Percentiles rank a stretch among this genome's conserved stretches.
phyloP scores from a whole-genome alignment of 75 land plant genomes.

The Sequoia sempervirens region DNA sequence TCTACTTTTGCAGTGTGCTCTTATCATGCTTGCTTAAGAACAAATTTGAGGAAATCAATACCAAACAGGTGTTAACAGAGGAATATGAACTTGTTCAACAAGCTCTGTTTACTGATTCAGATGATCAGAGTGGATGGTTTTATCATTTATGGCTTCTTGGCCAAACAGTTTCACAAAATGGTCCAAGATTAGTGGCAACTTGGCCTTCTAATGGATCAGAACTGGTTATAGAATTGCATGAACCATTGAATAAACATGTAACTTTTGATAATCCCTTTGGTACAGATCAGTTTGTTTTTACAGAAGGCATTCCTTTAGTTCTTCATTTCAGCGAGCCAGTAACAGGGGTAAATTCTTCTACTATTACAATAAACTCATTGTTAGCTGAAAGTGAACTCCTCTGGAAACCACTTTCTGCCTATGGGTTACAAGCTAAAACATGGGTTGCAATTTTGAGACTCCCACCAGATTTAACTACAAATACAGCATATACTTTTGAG shows the following conservation, averaged over 20 bases:
- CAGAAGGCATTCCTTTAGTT: conserved; percentile 43
- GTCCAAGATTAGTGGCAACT: conserved; percentile 42
- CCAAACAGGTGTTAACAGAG: conserved; percentile 43
- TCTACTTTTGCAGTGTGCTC: conserved; percentile 47
- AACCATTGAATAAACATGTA: neutral
- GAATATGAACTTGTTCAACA: conserved; percentile 81
- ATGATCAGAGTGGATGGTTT: conserved; percentile 99
- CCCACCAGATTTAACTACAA: conserved; percentile 7
- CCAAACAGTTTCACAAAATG: conserved; percentile 39
- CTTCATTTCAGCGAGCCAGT: conserved; percentile 65
- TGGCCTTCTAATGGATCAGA: conserved; percentile 64
- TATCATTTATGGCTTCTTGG: conserved; percentile 91
- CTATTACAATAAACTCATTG: conserved; percentile 39
- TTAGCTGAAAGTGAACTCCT: conserved; percentile 20
- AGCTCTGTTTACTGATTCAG: conserved; percentile 82
- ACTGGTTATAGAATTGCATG: conserved; percentile 12
- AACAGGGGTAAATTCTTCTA: conserved; percentile 49
- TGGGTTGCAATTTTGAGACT: conserved; percentile 51
- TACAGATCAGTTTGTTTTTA: neutral
- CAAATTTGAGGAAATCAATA: conserved; percentile 21
- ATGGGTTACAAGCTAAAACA: conserved; percentile 22
- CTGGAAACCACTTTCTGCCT: conserved; percentile 56
- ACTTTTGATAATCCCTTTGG: conserved; percentile 12
- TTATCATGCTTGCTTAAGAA: conserved; percentile 47
- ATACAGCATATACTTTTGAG: conserved; percentile 22